Evolutionary conservation across 768 basidiomycete species (phyloP), one percentile per base, ranked within the genome.

Genomic region (Tylopilus rubrobrunneus): DNA sequence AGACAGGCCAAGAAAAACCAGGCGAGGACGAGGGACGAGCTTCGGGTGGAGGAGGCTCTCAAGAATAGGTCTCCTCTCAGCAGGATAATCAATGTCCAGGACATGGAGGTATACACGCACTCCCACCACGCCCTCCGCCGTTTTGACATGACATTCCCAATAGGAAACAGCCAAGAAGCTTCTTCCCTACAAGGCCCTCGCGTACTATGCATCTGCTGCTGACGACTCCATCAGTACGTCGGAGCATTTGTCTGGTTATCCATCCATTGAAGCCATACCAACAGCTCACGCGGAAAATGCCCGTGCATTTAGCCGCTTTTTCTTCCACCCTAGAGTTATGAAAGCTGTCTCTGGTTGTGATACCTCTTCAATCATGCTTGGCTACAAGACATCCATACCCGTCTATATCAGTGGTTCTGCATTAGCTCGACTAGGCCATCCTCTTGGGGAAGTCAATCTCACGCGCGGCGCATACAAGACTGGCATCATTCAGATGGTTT

Each of bases 241-340:
- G n/a, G 27, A 42, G 5, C 37, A 52, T 11, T 31, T 42, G 23
- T n/a, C 5, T 46, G 19, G n/a, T 60, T 57, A 50, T 48, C 49
- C 61, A 53, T 61, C 56, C 45, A 39, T 45, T 55, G 45, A 62
- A 45, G 17, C 44, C 9, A 45, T 21, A 34, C 31, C 49, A 40
- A 61, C 61, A 89, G 87, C 83, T 11, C 69, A 80, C 62, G 55
- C 64, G 10, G 87, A 92, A 67, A 94, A 93, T 57, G 74, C 78
- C n/a, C 77, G 80, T 40, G 89, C 89, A n/a, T 94, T 90, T 68
- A 76, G 79, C 40, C 82, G 91, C 29, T 86, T 92, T 68, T 96
- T 92, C 76, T 95, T 96, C 71, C 78, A 84, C 50, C 84, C 94
- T 15, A 84, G 93, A 23, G 82, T 98, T 37, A 82, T 92, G 82